Conservation (phyloP, 495 filamentous ascomycete species). For the Penicillium cataractarum region DNA sequence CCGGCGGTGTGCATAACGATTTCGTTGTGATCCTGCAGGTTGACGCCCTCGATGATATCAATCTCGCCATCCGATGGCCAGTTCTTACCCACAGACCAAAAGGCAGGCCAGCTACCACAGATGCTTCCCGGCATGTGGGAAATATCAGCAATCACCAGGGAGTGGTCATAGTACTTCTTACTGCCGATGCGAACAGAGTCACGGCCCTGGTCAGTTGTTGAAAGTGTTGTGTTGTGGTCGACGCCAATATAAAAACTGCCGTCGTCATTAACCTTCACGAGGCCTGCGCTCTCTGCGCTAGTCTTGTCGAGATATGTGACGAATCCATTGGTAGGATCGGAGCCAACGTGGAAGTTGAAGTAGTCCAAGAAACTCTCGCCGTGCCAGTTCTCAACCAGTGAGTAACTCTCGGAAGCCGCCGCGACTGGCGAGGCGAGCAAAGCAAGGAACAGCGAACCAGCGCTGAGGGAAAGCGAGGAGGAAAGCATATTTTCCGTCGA, state of each 20-base stretch:
- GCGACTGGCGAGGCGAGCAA: conserved; percentile 21
- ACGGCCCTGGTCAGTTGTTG: conserved; percentile 56
- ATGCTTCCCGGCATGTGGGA: conserved; percentile 71
- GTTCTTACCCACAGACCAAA: conserved; percentile 72
- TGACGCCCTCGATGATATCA: conserved; percentile 90
- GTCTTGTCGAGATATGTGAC: conserved; percentile 64
- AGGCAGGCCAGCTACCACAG: conserved; percentile 78
- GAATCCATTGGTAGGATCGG: conserved; percentile 71
- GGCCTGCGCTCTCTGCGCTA: conserved; percentile 56
- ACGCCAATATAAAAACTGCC: conserved; percentile 57
- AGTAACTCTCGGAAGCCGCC: conserved; percentile 37
- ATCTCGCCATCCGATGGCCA: conserved; percentile 88
- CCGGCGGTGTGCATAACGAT: conserved; percentile 76
- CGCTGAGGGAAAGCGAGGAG: conserved; percentile 28
- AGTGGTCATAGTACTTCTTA: conserved; percentile 67
- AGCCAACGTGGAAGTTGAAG: conserved; percentile 52
- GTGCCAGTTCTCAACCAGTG: conserved; percentile 48
- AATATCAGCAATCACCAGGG: conserved; percentile 75
- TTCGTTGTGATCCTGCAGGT: conserved; percentile 62
- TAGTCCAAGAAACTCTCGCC: conserved; percentile 53
- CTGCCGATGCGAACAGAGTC: conserved; percentile 68
- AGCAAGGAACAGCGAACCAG: conserved; percentile 35
- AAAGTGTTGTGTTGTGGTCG: conserved; percentile 44
- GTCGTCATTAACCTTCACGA: conserved; percentile 59
- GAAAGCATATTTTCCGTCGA: conserved; percentile 24